Evolutionary conservation across 768 basidiomycete species (phyloP).

Genomic region (Serpula lacrymans): DNA sequence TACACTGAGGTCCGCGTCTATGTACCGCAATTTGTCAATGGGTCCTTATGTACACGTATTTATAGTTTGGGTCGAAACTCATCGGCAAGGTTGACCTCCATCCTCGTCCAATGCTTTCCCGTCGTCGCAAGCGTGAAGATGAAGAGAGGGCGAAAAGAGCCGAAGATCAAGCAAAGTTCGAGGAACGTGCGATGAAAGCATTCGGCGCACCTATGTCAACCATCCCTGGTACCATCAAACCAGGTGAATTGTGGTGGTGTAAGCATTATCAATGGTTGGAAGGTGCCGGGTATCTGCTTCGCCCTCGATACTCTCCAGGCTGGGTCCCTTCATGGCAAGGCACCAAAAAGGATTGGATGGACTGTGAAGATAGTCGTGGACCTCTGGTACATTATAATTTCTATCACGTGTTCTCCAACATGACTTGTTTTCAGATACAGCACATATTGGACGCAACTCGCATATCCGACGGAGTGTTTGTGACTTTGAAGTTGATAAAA

Average conservation of each 20-base stretch:
- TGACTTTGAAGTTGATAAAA: slow-evolving; percentile 27
- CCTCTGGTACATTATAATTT: not conserved
- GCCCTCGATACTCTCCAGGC: slow-evolving; percentile 26
- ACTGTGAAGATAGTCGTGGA: slow-evolving; percentile 4
- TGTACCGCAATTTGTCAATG: too few relatives aligned
- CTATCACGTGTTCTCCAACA: not conserved
- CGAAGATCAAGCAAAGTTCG: too few relatives aligned
- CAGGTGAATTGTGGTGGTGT: slow-evolving; percentile 13
- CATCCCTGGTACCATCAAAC: slow-evolving; percentile 2
- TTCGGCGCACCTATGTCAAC: too few relatives aligned
- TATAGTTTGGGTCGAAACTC: too few relatives aligned
- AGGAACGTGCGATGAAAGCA: too few relatives aligned
- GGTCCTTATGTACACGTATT: too few relatives aligned
- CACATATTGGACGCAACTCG: slow-evolving; percentile 27
- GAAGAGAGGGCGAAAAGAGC: too few relatives aligned
- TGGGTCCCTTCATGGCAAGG: slow-evolving; percentile 33
- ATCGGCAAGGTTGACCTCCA: too few relatives aligned
- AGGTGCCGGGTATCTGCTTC: slow-evolving; percentile 29
- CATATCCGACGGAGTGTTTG: slow-evolving; percentile 18
- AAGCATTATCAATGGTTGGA: slow-evolving; percentile 28
- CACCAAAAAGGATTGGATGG: not conserved
- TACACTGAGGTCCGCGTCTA: too few relatives aligned
- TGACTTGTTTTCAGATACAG: not conserved
- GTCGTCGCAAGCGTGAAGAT: too few relatives aligned
- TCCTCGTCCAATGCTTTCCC: too few relatives aligned